Base-by-base conservation (phyloP, 768 basidiomycete species). In the Leucosporidium creatinivorum region DNA sequence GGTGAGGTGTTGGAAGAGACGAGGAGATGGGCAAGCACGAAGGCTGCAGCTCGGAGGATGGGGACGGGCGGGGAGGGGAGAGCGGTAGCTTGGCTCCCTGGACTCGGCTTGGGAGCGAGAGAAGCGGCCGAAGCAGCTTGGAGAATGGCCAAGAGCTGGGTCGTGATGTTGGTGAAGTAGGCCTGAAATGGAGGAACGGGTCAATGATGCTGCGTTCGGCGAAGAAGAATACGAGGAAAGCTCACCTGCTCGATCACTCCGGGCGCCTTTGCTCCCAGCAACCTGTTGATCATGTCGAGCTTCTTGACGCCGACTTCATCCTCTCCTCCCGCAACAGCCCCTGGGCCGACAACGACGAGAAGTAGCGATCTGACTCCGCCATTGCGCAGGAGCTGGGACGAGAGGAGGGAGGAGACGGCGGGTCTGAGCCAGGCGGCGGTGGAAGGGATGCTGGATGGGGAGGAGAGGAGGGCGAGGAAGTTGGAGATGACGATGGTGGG, bases 351-450 rank as follows among this genome's bases (percentile, higher is more conserved):
- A 1, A 90, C 79, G 15, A 87, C 87, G 15, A 82, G 81, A 69
- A 84, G 86, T 25, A 92, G 81, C 0, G 88, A 88, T 33, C 80
- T 81, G 1, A 91, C 81, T 1, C 91, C 91, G 28, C 85, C 83
- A 0, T 85, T 84, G 26, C 88, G 84, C 26, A 89, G 78, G 15
- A 92, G 77, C 75, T 90, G 89, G 65, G 83, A 82, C 70, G 85
- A 86, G 30, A 92, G 83, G 39, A 89, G 79, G n/a, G 81, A 81
- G 0, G 83, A 80, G 21, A 73, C 62, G 13, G 9, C 15, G 0
- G 33, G 12, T 23, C 68, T 67, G 17, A 54, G 39, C 18, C 33
- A 25, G 3, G 64, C 54, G 3, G 23, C 10, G 4, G 63, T 23
- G 8, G 51, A 26, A 13, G 17, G 25, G 44, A 15, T 15, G n/a